Evolutionary conservation across 768 basidiomycete genomes (phyloP).

Genomic region (Hortiboletus campestris): DNA sequence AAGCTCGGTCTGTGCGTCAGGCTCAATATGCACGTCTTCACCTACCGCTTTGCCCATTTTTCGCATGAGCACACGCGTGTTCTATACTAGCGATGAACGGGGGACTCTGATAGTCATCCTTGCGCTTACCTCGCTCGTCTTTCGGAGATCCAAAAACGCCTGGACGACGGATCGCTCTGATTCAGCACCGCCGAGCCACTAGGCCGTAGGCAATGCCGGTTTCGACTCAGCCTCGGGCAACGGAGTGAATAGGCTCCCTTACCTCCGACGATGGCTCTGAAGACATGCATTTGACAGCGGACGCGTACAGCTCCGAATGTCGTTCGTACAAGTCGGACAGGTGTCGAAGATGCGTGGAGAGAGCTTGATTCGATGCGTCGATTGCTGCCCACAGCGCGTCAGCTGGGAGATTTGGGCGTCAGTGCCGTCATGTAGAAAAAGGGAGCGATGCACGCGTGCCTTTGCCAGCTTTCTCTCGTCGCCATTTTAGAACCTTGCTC

Average conservation of each 20-base stretch:
- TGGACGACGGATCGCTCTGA: conserved; percentile 40
- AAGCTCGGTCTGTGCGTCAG: conserved; percentile 78
- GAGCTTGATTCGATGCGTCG: conserved; percentile 57
- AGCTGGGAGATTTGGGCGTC: conserved; percentile 39
- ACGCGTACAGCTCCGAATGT: conserved; percentile 50
- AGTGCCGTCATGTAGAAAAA: not conserved
- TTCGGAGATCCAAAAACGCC: conserved; percentile 57
- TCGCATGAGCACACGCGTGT: conserved; percentile 76
- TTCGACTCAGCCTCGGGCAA: not conserved
- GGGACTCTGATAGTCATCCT: not conserved
- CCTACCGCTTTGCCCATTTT: conserved; percentile 71
- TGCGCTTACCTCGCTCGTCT: conserved; percentile 52
- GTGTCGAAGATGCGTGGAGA: conserved; percentile 51
- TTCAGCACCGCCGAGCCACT: conserved; percentile 45
- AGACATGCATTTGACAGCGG: conserved; percentile 61
- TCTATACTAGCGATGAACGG: conserved; percentile 40
- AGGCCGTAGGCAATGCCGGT: not conserved
- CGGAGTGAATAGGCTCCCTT: conserved; percentile 38
- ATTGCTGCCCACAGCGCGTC: conserved; percentile 63
- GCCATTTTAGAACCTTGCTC: conserved; percentile 88
- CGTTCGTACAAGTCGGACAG: conserved; percentile 49
- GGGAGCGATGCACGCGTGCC: conserved; percentile 36
- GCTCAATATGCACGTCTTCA: conserved; percentile 82
- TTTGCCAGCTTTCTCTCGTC: conserved; percentile 56
- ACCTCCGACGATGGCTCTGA: conserved; percentile 47